phyloP scores from a whole-genome alignment of 345 rosid species.

The Dipteronia dyeriana region DNA sequence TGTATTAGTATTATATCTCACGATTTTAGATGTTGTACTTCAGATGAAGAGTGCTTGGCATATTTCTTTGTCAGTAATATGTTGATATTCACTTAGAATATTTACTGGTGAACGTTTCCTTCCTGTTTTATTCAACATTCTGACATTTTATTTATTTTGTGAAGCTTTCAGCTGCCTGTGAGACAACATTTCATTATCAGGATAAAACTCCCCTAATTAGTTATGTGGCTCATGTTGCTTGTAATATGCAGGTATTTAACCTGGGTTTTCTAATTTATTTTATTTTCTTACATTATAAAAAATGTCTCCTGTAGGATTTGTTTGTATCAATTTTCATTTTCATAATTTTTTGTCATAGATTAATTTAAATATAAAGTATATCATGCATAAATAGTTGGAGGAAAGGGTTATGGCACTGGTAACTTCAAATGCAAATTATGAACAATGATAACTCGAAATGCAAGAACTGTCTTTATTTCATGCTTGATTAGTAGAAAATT shows the following conservation, averaged over 20 bases:
- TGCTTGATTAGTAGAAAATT: conserved; percentile 6
- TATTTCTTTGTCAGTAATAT: background rate
- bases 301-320: background rate
- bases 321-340: background rate
- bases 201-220: conserved; percentile 71
- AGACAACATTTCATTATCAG: conserved; percentile 82
- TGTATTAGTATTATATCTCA: background rate
- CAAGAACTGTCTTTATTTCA: background rate
- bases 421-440: too few species aligned
- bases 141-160: conserved; percentile 33
- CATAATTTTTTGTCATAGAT: background rate
- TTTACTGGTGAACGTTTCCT: background rate
- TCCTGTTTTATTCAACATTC: conserved; percentile 22
- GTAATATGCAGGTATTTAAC: conserved; percentile 64
- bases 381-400: background rate
- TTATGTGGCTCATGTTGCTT: conserved; percentile 55
- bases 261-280: background rate
- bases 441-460: background rate
- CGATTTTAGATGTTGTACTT: background rate
- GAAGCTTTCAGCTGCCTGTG: conserved; percentile 88
- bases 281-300: background rate
- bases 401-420: too few species aligned
- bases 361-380: conserved; percentile 1
- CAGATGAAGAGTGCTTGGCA: background rate
- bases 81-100: background rate